Base-by-base conservation (phyloP, 192 early-diverging fungal species). In the Funneliformis geosporum region DNA sequence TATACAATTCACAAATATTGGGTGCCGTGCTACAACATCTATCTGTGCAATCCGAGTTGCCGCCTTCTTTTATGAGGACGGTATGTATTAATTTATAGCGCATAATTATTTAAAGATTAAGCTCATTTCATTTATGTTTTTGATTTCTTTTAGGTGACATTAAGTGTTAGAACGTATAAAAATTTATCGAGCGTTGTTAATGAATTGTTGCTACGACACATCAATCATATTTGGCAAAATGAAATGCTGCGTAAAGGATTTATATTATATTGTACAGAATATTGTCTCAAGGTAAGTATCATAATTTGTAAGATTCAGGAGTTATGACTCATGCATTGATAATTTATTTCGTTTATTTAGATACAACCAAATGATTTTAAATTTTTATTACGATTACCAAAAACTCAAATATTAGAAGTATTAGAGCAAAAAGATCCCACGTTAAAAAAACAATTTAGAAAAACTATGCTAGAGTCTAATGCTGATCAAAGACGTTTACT, bases 11-110 rank as follows among this genome's bases (percentile, higher is more conserved):
- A 50, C 91, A 95, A 75, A 85, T 89, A 27, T 81, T 95, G 68
- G 92, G 92, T 0, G 87, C 87, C 2, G 91, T 91, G 11, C 79
- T 94, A 7, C 89, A 90, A 69, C 90, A 93, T 60, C 86, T 95
- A 28, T 80, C 89, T 4, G 92, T 95, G 18, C 90, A 87, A 44
- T 79, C 89, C 21, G 89, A 85, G 67, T 86, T 94, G 38, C 93
- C 94, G 5, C 88, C 87, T 8, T 78, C 95, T 39, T 92, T 93
- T 65, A 95, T 95, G 94, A 74, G 90, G 59, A 95, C 92, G 1
- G 90, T 93, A 79, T 67, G 80, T n/a, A 78, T 42, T 16, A 11
- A 5, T 60, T 65, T 55, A 7, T 38, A 75, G n/a, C 18, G 16
- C 23, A 14, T n/a, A 18, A 39, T 43, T 12, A 39, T 61, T 40